Base-by-base conservation (phyloP, 1,139 yeast genomes). In the Scheffersomyces cryptocercus region DNA sequence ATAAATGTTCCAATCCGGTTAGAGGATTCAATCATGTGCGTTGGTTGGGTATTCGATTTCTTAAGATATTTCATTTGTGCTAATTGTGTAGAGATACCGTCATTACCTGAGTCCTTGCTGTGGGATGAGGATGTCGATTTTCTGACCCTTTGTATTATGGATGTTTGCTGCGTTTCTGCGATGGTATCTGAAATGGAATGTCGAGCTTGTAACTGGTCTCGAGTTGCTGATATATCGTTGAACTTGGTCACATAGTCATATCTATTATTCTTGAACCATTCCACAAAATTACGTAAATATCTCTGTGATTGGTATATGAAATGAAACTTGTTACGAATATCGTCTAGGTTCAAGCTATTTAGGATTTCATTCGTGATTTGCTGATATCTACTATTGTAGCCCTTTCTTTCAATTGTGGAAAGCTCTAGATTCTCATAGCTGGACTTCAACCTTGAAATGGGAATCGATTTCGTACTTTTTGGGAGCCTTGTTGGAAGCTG, bases 231-330 rank as follows among this genome's bases (percentile, higher is more conserved):
- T 20, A 1, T 20, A 20, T 6, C 7, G 5, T 20, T 20, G 26
- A 20, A 20, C 26, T 20, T 8, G 9, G 55, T 30, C 1, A 53
- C 36, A 35, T 60, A 62, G 24, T 56, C 50, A 41, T 53, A 64
- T 26, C 59, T 52, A 35, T 55, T 52, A 3, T 46, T 36, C 26
- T 51, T 58, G 47, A 61, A 60, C 65, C 65, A 59, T 3, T 52
- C 50, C 1, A 61, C 32, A 38, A 56, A 57, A 5, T 33, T 37
- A 13, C 36, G 41, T 15, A 42, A 11, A 12, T 13, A 4, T 26
- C 26, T 11, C 4, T 32, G 10, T 5, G 30, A 12, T 14, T n/a
- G 9, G 16, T 29, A 5, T 20, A 20, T 20, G 26, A 20, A 20
- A 20, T 20, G 26, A 20, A 20, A 20, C 26, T 20, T 20, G 8